Percentiles rank a stretch among this genome's conserved stretches.
Evolutionary conservation across 2,329 filamentous ascomycete species (phyloP).

Genomic region (Colletotrichum tropicale): DNA sequence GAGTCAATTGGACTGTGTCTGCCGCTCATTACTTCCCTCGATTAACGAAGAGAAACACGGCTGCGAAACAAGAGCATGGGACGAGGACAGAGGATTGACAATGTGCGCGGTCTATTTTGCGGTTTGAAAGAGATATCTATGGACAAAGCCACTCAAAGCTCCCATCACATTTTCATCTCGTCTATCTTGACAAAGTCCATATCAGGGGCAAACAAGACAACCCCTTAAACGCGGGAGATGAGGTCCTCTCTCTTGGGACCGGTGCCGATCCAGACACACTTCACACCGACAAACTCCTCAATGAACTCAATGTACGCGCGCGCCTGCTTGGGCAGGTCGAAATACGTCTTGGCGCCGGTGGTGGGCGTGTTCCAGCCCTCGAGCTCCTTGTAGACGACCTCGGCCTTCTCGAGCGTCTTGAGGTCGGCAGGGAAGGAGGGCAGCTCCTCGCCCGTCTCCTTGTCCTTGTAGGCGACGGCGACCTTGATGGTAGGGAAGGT

Average conservation of each 20-base stretch:
- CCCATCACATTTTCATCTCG: not conserved
- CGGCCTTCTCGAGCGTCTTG: constrained; percentile 58
- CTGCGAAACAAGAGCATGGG: too few species aligned
- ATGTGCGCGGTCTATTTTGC: not conserved
- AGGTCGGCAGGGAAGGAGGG: constrained; percentile 71
- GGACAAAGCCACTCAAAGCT: not conserved
- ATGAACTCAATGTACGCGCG: constrained; percentile 71
- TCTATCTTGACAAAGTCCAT: not conserved
- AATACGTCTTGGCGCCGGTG: constrained; percentile 61
- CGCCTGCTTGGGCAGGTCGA: constrained; percentile 68
- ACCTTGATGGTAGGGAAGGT: constrained; percentile 77
- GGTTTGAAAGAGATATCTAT: not conserved
- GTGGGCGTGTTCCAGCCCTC: constrained; percentile 73
- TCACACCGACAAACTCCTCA: constrained; percentile 68
- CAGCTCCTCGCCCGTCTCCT: constrained; percentile 48
- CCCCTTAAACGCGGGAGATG: constrained; percentile 44
- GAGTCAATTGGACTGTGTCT: not conserved
- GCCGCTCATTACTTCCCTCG: fast-evolving
- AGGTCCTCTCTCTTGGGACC: constrained; percentile 69
- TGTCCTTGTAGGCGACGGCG: constrained; percentile 69
- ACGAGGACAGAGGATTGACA: not conserved
- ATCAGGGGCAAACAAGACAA: not conserved
- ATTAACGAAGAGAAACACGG: not conserved
- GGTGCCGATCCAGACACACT: constrained; percentile 60
- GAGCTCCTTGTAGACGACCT: constrained; percentile 72